Evolutionary conservation across 1,284 basidiomycete genomes (phyloP).

Genomic region (Trichosporon sp.): DNA sequence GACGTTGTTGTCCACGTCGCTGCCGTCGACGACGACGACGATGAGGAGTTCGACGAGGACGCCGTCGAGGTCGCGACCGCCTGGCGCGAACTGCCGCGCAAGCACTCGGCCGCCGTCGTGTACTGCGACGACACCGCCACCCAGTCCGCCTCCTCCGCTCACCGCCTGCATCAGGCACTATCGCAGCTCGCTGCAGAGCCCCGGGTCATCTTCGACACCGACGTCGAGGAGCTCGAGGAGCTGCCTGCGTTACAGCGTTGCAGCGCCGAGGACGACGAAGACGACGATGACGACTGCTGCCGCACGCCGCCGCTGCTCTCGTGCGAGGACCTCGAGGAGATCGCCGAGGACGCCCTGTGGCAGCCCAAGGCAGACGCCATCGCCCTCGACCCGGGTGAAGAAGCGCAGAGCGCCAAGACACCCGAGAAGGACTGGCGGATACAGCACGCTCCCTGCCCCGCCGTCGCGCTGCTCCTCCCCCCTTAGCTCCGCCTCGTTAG

Average conservation of each 20-base stretch:
- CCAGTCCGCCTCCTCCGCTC: neutral
- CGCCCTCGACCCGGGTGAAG: neutral
- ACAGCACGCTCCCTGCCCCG: neutral
- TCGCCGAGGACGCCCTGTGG: slow-evolving; percentile 1
- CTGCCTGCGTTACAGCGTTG: slow-evolving; percentile 7
- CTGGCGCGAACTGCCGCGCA: slow-evolving; percentile 7
- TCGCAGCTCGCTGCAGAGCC: neutral
- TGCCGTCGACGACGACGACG: slow-evolving; percentile 10
- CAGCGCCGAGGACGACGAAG: slow-evolving; percentile 11
- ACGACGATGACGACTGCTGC: slow-evolving; percentile 16
- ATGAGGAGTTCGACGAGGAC: slow-evolving; percentile 15
- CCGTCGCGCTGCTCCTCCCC: neutral
- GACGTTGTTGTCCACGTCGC: slow-evolving; percentile 11
- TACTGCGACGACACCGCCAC: neutral
- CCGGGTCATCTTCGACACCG: neutral
- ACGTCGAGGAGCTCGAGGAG: slow-evolving; percentile 10
- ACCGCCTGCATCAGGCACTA: neutral
- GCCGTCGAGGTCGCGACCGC: slow-evolving; percentile 7
- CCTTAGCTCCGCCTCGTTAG: neutral
- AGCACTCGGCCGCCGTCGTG: neutral
- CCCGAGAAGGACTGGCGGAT: neutral
- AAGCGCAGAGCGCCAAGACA: neutral
- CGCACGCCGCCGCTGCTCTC: slow-evolving; percentile 27
- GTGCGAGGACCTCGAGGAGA: slow-evolving; percentile 15
- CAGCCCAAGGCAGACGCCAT: neutral